Evolutionary conservation across 164 flowering plant genomes (phyloP).

Genomic region (Platanus orientalis): DNA sequence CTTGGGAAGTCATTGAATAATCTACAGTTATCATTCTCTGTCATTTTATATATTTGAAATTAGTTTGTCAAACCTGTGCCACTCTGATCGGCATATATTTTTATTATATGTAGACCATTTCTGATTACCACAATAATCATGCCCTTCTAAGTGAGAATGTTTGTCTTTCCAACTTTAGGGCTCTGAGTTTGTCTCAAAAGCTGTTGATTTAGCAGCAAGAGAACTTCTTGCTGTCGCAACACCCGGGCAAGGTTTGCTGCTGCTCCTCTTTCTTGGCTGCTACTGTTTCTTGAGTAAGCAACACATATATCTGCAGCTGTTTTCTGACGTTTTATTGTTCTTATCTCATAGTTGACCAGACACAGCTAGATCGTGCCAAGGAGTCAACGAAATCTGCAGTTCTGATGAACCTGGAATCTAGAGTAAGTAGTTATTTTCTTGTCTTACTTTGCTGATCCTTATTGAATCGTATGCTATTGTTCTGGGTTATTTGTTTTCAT

Average conservation of each 20-base stretch:
- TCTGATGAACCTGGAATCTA: conserved; percentile 88
- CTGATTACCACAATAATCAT: neutral
- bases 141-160: neutral
- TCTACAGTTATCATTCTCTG: too few relatives aligned
- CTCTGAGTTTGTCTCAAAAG: conserved; percentile 47
- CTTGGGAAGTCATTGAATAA: too few relatives aligned
- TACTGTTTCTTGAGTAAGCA: too few relatives aligned
- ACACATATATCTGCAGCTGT: too few relatives aligned
- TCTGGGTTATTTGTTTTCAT: neutral
- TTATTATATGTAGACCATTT: too few relatives aligned
- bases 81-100: too few relatives aligned
- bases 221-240: conserved; percentile 62
- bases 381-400: conserved; percentile 71
- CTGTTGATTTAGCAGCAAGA: conserved; percentile 58
- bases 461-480: neutral
- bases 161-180: conserved; percentile 26
- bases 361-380: conserved; percentile 81
- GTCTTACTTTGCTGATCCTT: too few relatives aligned
- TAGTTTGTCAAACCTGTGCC: too few relatives aligned
- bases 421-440: conserved; percentile 44
- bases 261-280: neutral
- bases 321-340: conserved; percentile 3
- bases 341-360: conserved; percentile 25
- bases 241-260: conserved; percentile 52
- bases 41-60: too few relatives aligned